Percentiles rank a stretch among this genome's conserved stretches.
phyloP scores from a whole-genome alignment of 257 asterid species.

The Gynochthodes officinalis region DNA sequence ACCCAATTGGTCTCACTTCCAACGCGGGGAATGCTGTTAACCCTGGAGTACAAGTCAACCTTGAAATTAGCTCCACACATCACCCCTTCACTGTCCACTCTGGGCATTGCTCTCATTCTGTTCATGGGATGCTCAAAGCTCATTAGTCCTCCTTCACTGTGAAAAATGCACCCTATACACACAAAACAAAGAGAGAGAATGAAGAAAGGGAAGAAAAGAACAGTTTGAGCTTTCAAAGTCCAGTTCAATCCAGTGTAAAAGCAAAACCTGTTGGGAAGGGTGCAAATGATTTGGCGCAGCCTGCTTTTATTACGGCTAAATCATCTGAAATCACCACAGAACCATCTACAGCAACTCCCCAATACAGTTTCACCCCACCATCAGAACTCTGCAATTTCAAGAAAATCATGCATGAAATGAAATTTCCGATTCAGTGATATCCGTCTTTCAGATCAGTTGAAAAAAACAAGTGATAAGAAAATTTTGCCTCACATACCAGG shows the following conservation, averaged over 20 bases:
- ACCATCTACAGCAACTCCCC: conserved; percentile 92
- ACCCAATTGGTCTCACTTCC: conserved; percentile 81
- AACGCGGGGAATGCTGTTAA: conserved; percentile 81
- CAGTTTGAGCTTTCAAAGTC: too few relatives aligned
- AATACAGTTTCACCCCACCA: conserved; percentile 68
- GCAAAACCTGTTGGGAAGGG: conserved; percentile 85
- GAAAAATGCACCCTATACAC: conserved; percentile 68
- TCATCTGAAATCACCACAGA: conserved; percentile 86
- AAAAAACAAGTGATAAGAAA: background rate
- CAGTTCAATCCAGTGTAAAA: too few relatives aligned
- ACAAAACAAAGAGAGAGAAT: background rate
- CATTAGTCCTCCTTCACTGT: conserved; percentile 74
- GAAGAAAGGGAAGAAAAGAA: too few relatives aligned
- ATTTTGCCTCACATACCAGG: conserved; percentile 33
- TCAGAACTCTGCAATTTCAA: conserved; percentile 57
- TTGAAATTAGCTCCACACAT: conserved; percentile 81
- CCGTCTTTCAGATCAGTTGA: background rate
- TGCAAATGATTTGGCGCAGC: conserved; percentile 82
- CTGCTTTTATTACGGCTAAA: conserved; percentile 57
- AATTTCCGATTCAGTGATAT: background rate
- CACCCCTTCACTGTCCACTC: conserved; percentile 83
- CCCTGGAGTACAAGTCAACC: conserved; percentile 62
- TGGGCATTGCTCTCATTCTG: conserved; percentile 68
- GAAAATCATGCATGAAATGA: background rate
- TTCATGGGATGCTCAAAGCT: conserved; percentile 91